These are phyloP conservation scores for Chaetoceros tenuissimus DNA, from an alignment of 108 stramenopile species.

Conservation along the genomic window DNA sequence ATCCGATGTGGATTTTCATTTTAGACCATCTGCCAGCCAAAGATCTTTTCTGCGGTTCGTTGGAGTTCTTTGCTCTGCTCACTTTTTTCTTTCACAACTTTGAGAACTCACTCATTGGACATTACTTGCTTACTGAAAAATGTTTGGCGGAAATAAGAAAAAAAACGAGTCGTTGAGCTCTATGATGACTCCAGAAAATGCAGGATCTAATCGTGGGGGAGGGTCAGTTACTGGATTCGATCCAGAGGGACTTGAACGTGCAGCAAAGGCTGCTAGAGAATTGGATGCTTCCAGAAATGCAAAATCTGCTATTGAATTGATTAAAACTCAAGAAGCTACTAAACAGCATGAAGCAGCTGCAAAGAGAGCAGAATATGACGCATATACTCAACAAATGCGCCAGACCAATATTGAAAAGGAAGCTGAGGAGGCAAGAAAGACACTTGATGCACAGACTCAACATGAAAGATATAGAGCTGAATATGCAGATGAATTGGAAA, in stretches of 20 bases:
- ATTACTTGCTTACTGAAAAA: too few species aligned
- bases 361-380: constrained; percentile 84
- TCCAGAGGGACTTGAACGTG: constrained; percentile 90
- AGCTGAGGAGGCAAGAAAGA: constrained; percentile 91
- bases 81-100: too few species aligned
- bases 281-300: constrained; percentile 76
- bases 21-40: too few species aligned
- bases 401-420: constrained; percentile 89
- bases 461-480: constrained; percentile 85
- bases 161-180: constrained; percentile 61
- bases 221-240: constrained; percentile 78
- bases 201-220: constrained; percentile 38
- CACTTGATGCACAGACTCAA: constrained; percentile 89
- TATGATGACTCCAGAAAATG: constrained; percentile 75
- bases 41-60: too few species aligned
- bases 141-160: constrained; percentile 46
- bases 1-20: too few species aligned
- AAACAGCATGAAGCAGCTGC: constrained; percentile 87
- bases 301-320: constrained; percentile 79
- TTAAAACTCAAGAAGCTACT: constrained; percentile 90
- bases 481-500: constrained; percentile 92
- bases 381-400: constrained; percentile 80
- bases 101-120: too few species aligned
- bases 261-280: constrained; percentile 88
- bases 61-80: too few species aligned